A percentile compares a stretch with the other conserved stretches of the same genome.
Conservation (phyloP, 2,329 filamentous ascomycete species). For the Xylaria sp. region DNA sequence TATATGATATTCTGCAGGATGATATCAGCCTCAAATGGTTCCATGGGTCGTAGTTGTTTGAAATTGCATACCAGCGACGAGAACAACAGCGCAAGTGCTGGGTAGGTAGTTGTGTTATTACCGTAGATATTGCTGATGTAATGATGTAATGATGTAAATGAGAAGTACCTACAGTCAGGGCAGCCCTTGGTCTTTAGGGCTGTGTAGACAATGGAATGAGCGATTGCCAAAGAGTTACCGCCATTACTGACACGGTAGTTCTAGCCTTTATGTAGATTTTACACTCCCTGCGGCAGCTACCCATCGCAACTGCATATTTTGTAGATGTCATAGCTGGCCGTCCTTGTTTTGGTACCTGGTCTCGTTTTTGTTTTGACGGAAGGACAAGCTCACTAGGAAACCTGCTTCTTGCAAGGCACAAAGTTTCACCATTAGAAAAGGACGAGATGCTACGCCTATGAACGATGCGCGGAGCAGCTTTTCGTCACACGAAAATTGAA, state of each 20-base stretch:
- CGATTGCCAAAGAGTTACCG: not conserved
- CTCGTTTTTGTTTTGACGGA: not conserved
- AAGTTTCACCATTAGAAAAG: not conserved
- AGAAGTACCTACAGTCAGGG: not conserved
- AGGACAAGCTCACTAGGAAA: not conserved
- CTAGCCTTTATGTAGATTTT: not conserved
- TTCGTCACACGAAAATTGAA: not conserved
- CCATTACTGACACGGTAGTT: not conserved
- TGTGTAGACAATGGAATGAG: not conserved
- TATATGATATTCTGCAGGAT: slow-evolving; percentile 20
- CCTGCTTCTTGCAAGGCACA: not conserved
- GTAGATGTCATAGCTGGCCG: not conserved
- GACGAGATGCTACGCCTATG: not conserved
- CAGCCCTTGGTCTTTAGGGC: not conserved
- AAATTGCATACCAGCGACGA: slow-evolving; percentile 11
- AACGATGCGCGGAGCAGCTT: not conserved
- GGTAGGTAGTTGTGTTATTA: no score
- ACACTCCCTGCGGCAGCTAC: not conserved
- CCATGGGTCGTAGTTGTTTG: not conserved
- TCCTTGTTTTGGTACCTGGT: not conserved
- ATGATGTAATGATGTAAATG: not conserved
- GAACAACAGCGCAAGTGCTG: not conserved
- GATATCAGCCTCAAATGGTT: slow-evolving; percentile 28
- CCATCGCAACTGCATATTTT: not conserved
- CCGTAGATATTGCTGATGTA: not conserved